Conservation (phyloP, 2,329 filamentous ascomycete species). For the Clarireedia homoeocarpa region DNA sequence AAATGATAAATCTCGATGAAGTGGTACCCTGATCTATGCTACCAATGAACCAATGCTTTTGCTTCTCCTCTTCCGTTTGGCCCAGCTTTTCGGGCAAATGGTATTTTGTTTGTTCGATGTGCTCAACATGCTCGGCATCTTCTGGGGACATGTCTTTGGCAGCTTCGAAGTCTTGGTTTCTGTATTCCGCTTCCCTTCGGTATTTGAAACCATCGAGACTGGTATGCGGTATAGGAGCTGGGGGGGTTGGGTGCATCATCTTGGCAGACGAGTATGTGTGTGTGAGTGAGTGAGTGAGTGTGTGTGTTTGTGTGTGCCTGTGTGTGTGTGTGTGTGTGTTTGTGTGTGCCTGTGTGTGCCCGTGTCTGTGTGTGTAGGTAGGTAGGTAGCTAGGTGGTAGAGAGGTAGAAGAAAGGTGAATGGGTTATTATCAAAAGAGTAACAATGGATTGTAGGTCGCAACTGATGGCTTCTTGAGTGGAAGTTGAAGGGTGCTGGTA, state of each 20-base stretch:
- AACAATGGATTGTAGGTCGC: background rate
- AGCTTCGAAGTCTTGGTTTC: constrained; percentile 9
- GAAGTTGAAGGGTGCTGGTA: background rate
- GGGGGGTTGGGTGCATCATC: constrained; percentile 7
- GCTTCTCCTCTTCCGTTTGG: constrained; percentile 18
- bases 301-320: background rate
- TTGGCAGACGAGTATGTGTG: background rate
- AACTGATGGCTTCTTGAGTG: background rate
- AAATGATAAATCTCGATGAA: constrained; percentile 83
- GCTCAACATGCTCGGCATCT: constrained; percentile 19
- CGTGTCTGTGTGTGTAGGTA: background rate
- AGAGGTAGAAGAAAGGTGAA: background rate
- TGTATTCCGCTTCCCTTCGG: constrained; percentile 1
- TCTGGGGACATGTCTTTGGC: constrained; percentile 5
- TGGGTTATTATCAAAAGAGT: too few species aligned
- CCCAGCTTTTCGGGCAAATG: constrained; percentile 17
- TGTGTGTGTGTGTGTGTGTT: background rate
- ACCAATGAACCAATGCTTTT: constrained; percentile 62
- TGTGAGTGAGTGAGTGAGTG: background rate
- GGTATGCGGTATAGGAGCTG: background rate
- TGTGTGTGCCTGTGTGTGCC: background rate
- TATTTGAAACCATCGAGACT: constrained; percentile 1
- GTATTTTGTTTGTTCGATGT: constrained; percentile 13
- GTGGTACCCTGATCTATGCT: constrained; percentile 90
- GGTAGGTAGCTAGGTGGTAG: background rate